Evolutionary conservation across 768 basidiomycete genomes (phyloP), one percentile per base, ranked within the genome.

Genomic region (Mycena capillaripes): DNA sequence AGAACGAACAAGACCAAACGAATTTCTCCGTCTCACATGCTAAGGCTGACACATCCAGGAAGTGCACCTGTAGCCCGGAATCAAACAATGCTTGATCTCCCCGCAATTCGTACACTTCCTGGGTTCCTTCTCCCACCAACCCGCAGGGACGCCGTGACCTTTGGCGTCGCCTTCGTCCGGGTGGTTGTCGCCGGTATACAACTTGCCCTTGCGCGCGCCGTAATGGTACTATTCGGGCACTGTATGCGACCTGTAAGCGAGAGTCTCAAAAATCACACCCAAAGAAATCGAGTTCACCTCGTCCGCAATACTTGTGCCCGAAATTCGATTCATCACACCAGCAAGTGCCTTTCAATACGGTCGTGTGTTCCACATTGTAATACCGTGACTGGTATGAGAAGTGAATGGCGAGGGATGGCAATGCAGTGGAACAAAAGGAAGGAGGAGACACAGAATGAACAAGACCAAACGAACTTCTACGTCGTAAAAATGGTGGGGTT

Each of bases 211-310:
- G n/a, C 60, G 60, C 50, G 23, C 14, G 61, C 61, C 40, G 23
- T 2, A 48, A 17, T 70, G 61, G 61, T 70, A 70, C 69, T 61
- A 70, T 70, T 70, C 69, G 12, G 69, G 69, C 6, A 70, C 69
- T 70, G 9, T 4, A 34, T 40, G 3, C 16, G 17, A 7, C 9
- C 23, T 50, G 8, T 17, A 25, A 27, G 12, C 19, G 19, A 3
- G 36, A 21, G 46, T 34, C 23, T 21, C n/a, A n/a, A 34, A 46
- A 16, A 48, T 32, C 38, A 62, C 16, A 38, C 17, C 14, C 5
- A 56, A 21, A 34, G 32, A 12, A 56, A 1, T 0, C 16, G 38
- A 38, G 4, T 53, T 55, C 30, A 67, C 66, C 42, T 32, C 56
- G 66, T 25, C 25, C 66, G 21, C 66, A 67, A 34, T 67, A 67